These are phyloP conservation scores for Blastobotrys malaysiensis DNA, from an alignment of 1,139 yeast species.

Conservation along the genomic window DNA sequence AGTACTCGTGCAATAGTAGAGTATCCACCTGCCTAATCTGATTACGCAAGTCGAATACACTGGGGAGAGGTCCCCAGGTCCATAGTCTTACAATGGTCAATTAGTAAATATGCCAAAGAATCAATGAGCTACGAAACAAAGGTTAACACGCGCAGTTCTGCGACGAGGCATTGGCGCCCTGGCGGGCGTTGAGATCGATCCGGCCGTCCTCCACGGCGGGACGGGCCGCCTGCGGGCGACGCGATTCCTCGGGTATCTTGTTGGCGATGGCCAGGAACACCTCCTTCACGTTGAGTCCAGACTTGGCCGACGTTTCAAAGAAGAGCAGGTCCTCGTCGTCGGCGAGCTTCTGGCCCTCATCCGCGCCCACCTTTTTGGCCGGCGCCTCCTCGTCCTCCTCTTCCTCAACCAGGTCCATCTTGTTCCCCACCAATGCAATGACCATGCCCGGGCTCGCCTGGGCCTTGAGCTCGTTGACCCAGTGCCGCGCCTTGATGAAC, in stretches of 20 bases:
- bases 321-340: constrained; percentile 82
- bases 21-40: too few relatives aligned
- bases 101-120: too few relatives aligned
- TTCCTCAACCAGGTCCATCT: constrained; percentile 55
- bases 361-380: constrained; percentile 59
- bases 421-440: constrained; percentile 92
- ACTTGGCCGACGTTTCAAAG: constrained; percentile 93
- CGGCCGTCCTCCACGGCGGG: constrained; percentile 18
- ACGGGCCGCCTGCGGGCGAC: constrained; percentile 14
- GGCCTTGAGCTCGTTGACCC: constrained; percentile 96
- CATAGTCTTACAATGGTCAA: too few relatives aligned
- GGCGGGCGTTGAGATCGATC: constrained; percentile 18
- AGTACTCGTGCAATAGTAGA: too few relatives aligned
- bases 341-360: constrained; percentile 78
- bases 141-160: constrained; percentile 20
- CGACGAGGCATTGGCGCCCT: constrained; percentile 11
- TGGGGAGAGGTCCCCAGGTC: too few relatives aligned
- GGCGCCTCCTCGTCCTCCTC: constrained; percentile 25
- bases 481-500: constrained; percentile 95
- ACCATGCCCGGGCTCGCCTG: constrained; percentile 89
- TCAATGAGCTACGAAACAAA: background rate
- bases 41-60: too few relatives aligned
- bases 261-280: constrained; percentile 88
- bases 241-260: constrained; percentile 56
- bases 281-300: constrained; percentile 85